Percentiles rank a stretch among this genome's conserved stretches.
phyloP scores from a whole-genome alignment of 129 eudicot genomes.

The Dittrichia graveolens region DNA sequence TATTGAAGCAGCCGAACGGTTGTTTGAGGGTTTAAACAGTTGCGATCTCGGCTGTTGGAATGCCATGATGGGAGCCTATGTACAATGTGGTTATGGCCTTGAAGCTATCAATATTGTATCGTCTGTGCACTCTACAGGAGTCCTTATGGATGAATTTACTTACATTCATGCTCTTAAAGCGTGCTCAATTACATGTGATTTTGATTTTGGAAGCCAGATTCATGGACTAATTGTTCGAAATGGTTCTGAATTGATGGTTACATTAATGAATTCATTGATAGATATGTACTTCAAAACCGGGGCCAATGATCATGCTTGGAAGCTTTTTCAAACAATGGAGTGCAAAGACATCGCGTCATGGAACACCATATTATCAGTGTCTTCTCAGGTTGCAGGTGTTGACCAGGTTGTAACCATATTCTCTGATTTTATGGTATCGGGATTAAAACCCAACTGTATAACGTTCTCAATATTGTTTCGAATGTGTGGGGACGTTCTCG shows the following conservation, averaged over 20 bases:
- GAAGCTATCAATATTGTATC: constrained; percentile 38
- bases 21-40: constrained; percentile 30
- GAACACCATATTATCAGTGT: constrained; percentile 41
- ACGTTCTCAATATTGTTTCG: constrained; percentile 45
- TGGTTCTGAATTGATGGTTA: constrained; percentile 25
- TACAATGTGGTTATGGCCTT: constrained; percentile 42
- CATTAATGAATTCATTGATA: constrained; percentile 36
- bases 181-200: constrained; percentile 21
- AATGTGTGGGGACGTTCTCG: constrained; percentile 31
- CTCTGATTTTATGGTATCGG: constrained; percentile 23
- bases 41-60: constrained; percentile 49
- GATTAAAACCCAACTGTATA: constrained; percentile 36
- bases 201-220: constrained; percentile 42
- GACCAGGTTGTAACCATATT: constrained; percentile 29
- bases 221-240: constrained; percentile 34
- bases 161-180: constrained; percentile 45
- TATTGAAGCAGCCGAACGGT: constrained; percentile 18
- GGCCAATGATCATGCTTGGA: constrained; percentile 23
- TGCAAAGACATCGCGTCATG: constrained; percentile 41
- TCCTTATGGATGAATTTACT: constrained; percentile 41
- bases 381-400: constrained; percentile 19
- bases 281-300: constrained; percentile 44
- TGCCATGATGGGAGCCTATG: constrained; percentile 51
- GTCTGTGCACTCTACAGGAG: constrained; percentile 36
- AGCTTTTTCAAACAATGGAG: constrained; percentile 37